Evolutionary conservation across 371 early-diverging fungal genomes (phyloP).

Genomic region (Mortierella sp.): DNA sequence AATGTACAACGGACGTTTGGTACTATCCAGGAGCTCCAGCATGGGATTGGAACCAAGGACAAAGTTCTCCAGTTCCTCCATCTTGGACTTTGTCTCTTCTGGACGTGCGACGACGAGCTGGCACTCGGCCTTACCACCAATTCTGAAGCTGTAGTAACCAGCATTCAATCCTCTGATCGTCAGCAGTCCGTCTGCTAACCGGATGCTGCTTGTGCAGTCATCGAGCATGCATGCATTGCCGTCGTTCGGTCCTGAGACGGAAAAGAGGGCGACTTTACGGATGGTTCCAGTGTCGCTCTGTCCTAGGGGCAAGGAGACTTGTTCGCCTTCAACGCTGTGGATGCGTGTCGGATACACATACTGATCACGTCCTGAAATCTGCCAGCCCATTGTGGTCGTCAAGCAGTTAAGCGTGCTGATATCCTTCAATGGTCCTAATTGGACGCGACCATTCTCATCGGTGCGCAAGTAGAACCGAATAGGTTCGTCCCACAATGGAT

Average conservation of each 20-base stretch:
- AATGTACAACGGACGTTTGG: conserved; percentile 26
- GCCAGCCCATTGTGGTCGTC: conserved; percentile 22
- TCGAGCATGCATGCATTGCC: conserved; percentile 3
- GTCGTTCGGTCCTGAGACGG: not conserved
- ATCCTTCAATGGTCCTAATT: conserved; percentile 56
- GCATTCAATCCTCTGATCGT: conserved; percentile 28
- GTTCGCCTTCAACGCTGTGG: conserved; percentile 44
- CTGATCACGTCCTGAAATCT: conserved; percentile 9
- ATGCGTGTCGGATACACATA: conserved; percentile 26
- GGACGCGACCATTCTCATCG: conserved; percentile 56
- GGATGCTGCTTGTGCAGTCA: conserved; percentile 29
- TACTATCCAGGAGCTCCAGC: conserved; percentile 26
- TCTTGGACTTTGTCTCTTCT: conserved; percentile 10
- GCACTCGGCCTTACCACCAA: conserved; percentile 7
- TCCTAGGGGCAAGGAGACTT: conserved; percentile 46
- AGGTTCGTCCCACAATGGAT: conserved; percentile 18
- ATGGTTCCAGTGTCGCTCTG: conserved; percentile 15
- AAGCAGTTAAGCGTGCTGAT: conserved; percentile 26
- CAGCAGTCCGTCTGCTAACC: conserved; percentile 20
- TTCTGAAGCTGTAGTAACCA: conserved; percentile 35
- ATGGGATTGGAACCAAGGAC: conserved; percentile 35
- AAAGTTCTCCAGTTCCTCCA: conserved; percentile 26
- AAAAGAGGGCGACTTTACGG: conserved; percentile 28
- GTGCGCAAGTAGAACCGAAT: conserved; percentile 51
- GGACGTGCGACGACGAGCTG: conserved; percentile 14